These are phyloP conservation scores for Zygoascus bituminiphila DNA, from an alignment of 805 yeast species.

Conservation along the genomic window DNA sequence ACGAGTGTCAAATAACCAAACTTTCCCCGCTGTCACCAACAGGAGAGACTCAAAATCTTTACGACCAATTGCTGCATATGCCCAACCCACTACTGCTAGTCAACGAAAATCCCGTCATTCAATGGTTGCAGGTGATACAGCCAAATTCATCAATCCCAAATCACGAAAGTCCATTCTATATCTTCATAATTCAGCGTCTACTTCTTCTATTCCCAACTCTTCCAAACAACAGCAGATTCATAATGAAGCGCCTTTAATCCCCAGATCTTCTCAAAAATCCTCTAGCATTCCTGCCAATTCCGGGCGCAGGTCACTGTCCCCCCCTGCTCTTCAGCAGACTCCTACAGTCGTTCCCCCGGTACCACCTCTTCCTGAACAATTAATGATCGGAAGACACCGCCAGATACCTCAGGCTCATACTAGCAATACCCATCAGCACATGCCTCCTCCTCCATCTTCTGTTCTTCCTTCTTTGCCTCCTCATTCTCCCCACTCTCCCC, in stretches of 20 bases:
- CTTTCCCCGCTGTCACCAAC: background rate
- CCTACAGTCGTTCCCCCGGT: slow-evolving; percentile 14
- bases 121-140: background rate
- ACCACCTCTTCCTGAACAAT: slow-evolving; percentile 18
- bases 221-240: too few relatives aligned
- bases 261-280: background rate
- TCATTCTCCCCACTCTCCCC: background rate
- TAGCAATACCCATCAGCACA: background rate
- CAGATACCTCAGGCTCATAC: slow-evolving; percentile 6
- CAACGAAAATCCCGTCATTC: background rate
- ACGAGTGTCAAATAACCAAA: slow-evolving; percentile 1
- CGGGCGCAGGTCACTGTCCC: slow-evolving; percentile 2
- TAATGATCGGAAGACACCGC: slow-evolving; percentile 8
- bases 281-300: background rate
- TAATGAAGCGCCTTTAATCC: background rate
- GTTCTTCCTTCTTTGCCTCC: background rate
- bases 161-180: slow-evolving; percentile 5
- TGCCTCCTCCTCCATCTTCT: background rate
- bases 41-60: background rate
- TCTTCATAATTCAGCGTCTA: background rate
- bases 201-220: background rate
- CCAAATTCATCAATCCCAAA: slow-evolving; percentile 11
- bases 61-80: background rate
- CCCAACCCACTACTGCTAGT: background rate
- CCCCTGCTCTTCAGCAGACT: background rate